phyloP scores from a whole-genome alignment of 1,284 basidiomycete species.

The Pascua sp. region DNA sequence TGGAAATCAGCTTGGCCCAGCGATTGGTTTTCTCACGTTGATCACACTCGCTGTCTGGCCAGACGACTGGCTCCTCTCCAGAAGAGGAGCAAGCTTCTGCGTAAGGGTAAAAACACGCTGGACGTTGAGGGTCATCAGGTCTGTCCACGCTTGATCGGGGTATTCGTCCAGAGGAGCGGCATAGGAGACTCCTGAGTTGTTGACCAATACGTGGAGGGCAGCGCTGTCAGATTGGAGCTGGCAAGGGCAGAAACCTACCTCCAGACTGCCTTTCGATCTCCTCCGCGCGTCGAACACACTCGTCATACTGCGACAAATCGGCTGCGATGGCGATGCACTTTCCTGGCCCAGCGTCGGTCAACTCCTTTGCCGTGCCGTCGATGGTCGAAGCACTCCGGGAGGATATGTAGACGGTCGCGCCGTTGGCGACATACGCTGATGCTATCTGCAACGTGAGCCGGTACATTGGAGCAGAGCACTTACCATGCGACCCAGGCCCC shows the following conservation, averaged over 20 bases:
- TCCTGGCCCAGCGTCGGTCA: conserved; percentile 57
- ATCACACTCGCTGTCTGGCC: conserved; percentile 57
- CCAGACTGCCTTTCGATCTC: conserved; percentile 55
- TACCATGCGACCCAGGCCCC: too few species aligned
- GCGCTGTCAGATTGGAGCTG: too few species aligned
- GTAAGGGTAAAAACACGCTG: conserved; percentile 1
- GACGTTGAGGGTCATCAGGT: conserved; percentile 16
- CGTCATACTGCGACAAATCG: conserved; percentile 57
- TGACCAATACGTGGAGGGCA: conserved; percentile 58
- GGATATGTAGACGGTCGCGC: conserved; percentile 46
- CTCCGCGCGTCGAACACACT: conserved; percentile 55
- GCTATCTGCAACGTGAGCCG: conserved; percentile 39
- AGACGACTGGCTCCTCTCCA: conserved; percentile 55
- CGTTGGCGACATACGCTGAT: conserved; percentile 39
- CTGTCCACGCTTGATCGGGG: conserved; percentile 11
- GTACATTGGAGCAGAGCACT: too few species aligned
- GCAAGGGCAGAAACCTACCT: too few species aligned
- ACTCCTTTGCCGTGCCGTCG: conserved; percentile 48
- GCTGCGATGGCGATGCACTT: conserved; percentile 57
- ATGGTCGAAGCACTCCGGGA: conserved; percentile 39
- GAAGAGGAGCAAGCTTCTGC: conserved; percentile 37
- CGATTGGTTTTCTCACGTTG: conserved; percentile 50
- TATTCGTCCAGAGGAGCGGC: conserved; percentile 8
- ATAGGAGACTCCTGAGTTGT: conserved; percentile 31
- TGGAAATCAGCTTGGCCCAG: conserved; percentile 24